Percentiles rank a stretch among this genome's conserved stretches.
These are phyloP conservation scores for Cytospora piceicola DNA, from an alignment of 2,329 filamentous ascomycete genomes.

Conservation along the genomic window DNA sequence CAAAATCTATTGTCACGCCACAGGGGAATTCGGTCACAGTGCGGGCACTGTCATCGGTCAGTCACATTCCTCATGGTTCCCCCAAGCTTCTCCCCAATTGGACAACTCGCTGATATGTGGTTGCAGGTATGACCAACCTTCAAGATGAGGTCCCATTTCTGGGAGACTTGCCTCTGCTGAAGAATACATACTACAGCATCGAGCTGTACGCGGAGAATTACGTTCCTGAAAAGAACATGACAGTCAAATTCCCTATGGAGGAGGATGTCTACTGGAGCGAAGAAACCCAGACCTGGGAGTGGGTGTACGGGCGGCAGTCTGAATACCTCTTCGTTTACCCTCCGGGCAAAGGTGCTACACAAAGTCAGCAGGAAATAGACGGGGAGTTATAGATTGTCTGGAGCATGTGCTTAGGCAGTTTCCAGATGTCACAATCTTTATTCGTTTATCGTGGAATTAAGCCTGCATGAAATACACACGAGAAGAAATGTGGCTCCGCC, in stretches of 20 bases:
- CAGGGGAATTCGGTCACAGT: constrained; percentile 56
- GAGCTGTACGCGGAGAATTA: constrained; percentile 54
- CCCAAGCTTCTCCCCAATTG: background rate
- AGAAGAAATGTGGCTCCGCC: no score
- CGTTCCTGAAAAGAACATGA: constrained; percentile 49
- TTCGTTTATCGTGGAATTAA: background rate
- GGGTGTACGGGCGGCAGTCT: constrained; percentile 54
- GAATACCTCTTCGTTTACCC: constrained; percentile 45
- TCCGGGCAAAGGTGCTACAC: background rate
- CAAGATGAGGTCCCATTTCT: constrained; percentile 52
- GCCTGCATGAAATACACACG: no score
- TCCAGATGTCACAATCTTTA: background rate
- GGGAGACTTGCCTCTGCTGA: constrained; percentile 50
- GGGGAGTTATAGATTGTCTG: background rate
- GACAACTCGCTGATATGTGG: constrained; percentile 5
- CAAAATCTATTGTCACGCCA: constrained; percentile 53
- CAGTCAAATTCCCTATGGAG: constrained; percentile 52
- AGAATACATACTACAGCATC: constrained; percentile 54
- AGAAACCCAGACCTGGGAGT: constrained; percentile 47
- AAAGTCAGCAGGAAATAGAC: constrained; percentile 1
- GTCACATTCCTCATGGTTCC: constrained; percentile 19
- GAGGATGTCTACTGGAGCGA: constrained; percentile 54
- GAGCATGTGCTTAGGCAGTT: background rate
- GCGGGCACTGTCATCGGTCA: constrained; percentile 53
- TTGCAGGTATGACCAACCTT: constrained; percentile 53